Evolutionary conservation across 176 grass and related monocot species (phyloP).

Genomic region (Paspalum notatum): DNA sequence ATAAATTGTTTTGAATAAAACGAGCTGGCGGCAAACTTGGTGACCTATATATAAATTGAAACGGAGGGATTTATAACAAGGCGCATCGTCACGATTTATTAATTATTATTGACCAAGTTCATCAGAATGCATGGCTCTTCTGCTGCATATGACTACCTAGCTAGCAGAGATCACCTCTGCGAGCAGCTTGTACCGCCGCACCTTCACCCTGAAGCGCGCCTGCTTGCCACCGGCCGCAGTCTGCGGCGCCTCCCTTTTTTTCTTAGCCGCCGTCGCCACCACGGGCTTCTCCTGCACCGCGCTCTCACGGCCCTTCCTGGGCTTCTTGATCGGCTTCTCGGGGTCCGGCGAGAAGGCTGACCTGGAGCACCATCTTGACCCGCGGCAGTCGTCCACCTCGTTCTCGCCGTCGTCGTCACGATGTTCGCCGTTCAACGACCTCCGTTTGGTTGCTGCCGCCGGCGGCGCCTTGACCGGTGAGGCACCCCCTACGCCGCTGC

Average conservation of each 20-base stretch:
- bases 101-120: no score
- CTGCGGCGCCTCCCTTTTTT: background rate
- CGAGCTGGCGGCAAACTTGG: no score
- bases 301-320: background rate
- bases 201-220: constrained; percentile 49
- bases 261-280: background rate
- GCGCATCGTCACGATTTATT: no score
- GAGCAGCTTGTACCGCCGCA: constrained; percentile 78
- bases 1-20: no score
- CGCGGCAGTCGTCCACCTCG: background rate
- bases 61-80: no score
- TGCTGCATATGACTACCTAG: no score
- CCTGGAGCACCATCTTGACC: constrained; percentile 25
- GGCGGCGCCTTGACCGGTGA: background rate
- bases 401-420: background rate
- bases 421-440: background rate
- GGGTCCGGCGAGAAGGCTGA: constrained; percentile 35
- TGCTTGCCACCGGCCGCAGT: background rate
- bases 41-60: no score
- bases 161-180: constrained; percentile 54
- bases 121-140: no score
- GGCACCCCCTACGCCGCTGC: background rate
- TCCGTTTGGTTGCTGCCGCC: background rate
- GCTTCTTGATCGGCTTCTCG: constrained; percentile 70
- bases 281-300: background rate